A percentile compares a stretch with the other conserved stretches of the same genome.
Conservation (phyloP, 768 basidiomycete species). For the Mycena chlorophos region DNA sequence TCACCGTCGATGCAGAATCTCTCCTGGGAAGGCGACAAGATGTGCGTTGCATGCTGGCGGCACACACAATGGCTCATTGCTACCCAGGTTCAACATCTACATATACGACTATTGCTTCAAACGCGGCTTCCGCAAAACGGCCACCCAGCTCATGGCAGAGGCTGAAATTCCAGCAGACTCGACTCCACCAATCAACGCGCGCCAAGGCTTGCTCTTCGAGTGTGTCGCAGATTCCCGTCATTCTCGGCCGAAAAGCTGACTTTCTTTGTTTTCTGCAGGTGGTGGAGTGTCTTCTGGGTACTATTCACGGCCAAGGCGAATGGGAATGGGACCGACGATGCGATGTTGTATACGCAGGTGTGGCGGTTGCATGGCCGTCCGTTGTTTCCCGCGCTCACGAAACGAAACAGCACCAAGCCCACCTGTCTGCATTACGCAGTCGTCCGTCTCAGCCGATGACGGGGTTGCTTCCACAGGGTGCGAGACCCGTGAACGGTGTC, state of each 20-base stretch:
- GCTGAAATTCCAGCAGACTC: slow-evolving; percentile 65
- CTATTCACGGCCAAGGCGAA: slow-evolving; percentile 80
- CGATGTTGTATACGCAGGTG: slow-evolving; percentile 70
- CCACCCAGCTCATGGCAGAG: slow-evolving; percentile 62
- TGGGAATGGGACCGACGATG: slow-evolving; percentile 65
- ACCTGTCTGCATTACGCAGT: slow-evolving; percentile 28
- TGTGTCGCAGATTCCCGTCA: slow-evolving; percentile 36
- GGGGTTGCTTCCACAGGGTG: slow-evolving; percentile 22
- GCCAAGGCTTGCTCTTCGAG: slow-evolving; percentile 84
- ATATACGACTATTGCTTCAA: slow-evolving; percentile 84
- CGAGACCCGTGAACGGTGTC: slow-evolving; percentile 25
- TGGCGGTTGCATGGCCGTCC: slow-evolving; percentile 26
- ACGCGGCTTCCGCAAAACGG: slow-evolving; percentile 75
- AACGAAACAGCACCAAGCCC: slow-evolving; percentile 37
- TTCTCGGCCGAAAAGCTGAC: slow-evolving; percentile 3
- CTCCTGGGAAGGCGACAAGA: slow-evolving; percentile 85
- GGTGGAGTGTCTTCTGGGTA: slow-evolving; percentile 92
- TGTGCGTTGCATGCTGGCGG: slow-evolving; percentile 43
- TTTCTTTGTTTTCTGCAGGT: slow-evolving; percentile 43
- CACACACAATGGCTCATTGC: background rate
- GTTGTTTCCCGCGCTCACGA: slow-evolving; percentile 19
- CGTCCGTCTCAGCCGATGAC: slow-evolving; percentile 19
- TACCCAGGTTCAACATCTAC: slow-evolving; percentile 82
- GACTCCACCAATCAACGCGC: slow-evolving; percentile 77
- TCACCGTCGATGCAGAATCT: slow-evolving; percentile 27